phyloP scores from a whole-genome alignment of 192 early-diverging fungal genomes.

The Coemansia sp. region DNA sequence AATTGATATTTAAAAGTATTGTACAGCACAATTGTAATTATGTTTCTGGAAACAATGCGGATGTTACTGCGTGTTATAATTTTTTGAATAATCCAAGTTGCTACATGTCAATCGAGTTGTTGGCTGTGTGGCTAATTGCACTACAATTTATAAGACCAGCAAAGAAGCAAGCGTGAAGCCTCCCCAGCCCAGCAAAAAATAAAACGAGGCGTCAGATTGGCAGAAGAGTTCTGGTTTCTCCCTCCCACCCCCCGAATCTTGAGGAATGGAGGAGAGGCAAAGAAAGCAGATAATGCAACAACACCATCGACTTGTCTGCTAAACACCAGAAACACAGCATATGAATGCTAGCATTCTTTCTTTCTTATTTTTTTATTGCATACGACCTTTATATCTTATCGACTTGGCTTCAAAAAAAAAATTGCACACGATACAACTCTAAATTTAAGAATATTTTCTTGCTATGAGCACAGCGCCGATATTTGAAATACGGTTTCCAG shows the following conservation, averaged over 20 bases:
- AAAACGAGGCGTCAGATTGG: conserved; percentile 6
- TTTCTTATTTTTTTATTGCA: background rate
- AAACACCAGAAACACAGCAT: background rate
- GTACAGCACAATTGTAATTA: background rate
- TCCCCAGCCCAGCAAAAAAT: background rate
- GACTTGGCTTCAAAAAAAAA: background rate
- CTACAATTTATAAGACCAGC: background rate
- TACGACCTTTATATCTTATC: conserved; percentile 1
- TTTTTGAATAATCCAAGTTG: conserved; percentile 5
- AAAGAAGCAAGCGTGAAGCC: conserved; percentile 2
- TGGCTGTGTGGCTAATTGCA: background rate
- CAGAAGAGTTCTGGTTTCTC: conserved; percentile 1
- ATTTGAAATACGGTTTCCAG: conserved; percentile 47
- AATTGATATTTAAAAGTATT: no score
- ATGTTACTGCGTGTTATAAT: conserved; percentile 8
- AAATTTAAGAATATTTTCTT: background rate
- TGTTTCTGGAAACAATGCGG: background rate
- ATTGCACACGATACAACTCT: conserved; percentile 1
- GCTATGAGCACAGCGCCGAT: conserved; percentile 16
- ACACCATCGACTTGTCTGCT: background rate
- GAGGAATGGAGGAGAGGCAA: conserved; percentile 15
- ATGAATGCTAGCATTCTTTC: background rate
- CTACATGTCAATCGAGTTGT: conserved; percentile 1
- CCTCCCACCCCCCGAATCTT: conserved; percentile 10
- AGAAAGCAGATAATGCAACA: conserved; percentile 4